A percentile compares a stretch with the other conserved stretches of the same genome.
Conservation (phyloP, 371 early-diverging fungal genomes). For the Choanephora cucurbitarum region DNA sequence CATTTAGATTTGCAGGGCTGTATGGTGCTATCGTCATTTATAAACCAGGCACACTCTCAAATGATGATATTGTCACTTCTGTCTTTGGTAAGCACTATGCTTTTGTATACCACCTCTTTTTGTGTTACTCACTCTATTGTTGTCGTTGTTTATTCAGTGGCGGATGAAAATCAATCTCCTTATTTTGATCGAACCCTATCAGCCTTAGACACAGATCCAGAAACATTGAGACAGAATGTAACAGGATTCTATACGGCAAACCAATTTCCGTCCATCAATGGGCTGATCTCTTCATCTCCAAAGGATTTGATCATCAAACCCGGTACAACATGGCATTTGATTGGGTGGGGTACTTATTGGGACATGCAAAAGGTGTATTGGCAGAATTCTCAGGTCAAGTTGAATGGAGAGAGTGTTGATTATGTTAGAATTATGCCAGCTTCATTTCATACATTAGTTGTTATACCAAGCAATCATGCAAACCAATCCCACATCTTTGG, state of each 20-base stretch:
- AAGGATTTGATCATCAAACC: constrained; percentile 25
- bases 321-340: constrained; percentile 34
- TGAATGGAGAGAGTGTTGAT: constrained; percentile 13
- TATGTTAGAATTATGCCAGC: constrained; percentile 42
- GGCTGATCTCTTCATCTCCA: constrained; percentile 30
- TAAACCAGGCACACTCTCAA: constrained; percentile 33
- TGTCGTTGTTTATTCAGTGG: too few relatives aligned
- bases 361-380: constrained; percentile 38
- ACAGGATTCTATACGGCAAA: constrained; percentile 14
- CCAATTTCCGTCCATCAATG: constrained; percentile 39
- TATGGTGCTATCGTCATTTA: constrained; percentile 53
- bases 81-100: constrained; percentile 40
- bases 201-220: constrained; percentile 10
- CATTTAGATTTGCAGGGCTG: constrained; percentile 46
- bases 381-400: constrained; percentile 22
- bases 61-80: constrained; percentile 40
- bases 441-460: constrained; percentile 34
- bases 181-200: constrained; percentile 33
- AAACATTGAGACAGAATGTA: background rate
- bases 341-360: constrained; percentile 46
- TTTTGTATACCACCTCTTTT: too few relatives aligned
- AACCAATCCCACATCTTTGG: too few relatives aligned
- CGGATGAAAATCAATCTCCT: constrained; percentile 43
- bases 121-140: background rate
- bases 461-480: background rate